Conservation (phyloP, 305 asterid genomes). For the Plantago coronopus region DNA sequence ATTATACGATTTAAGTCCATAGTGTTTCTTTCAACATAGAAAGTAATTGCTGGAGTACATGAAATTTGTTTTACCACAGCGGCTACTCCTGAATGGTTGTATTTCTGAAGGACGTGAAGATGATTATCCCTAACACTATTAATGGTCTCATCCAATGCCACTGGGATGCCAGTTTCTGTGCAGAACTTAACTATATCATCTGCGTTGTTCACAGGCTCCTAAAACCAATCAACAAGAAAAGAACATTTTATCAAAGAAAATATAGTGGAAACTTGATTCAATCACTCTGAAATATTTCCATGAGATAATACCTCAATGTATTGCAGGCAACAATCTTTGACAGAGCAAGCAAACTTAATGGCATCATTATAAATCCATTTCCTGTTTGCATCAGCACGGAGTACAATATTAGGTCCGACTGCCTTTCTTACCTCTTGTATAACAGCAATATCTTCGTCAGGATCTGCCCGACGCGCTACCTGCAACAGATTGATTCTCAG, state of each 20-base stretch:
- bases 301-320: constrained; percentile 73
- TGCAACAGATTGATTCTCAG: constrained; percentile 24
- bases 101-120: constrained; percentile 57
- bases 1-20: too few relatives aligned
- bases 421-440: constrained; percentile 74
- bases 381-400: constrained; percentile 89
- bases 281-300: neutral
- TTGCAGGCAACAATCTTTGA: constrained; percentile 68
- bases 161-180: constrained; percentile 77
- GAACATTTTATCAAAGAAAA: constrained; percentile 11
- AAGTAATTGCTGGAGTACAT: neutral
- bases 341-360: constrained; percentile 56
- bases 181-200: constrained; percentile 80
- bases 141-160: constrained; percentile 93
- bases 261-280: neutral
- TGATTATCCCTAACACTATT: constrained; percentile 48
- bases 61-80: constrained; percentile 54
- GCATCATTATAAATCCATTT: constrained; percentile 81
- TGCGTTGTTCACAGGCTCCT: constrained; percentile 86
- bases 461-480: constrained; percentile 82
- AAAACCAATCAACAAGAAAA: constrained; percentile 22
- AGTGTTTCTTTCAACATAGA: neutral
- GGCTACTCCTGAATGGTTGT: constrained; percentile 62
- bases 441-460: constrained; percentile 69
- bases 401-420: constrained; percentile 61